These are phyloP conservation scores for Botrytis fabae DNA, from an alignment of 2,329 filamentous ascomycete species.

Conservation along the genomic window DNA sequence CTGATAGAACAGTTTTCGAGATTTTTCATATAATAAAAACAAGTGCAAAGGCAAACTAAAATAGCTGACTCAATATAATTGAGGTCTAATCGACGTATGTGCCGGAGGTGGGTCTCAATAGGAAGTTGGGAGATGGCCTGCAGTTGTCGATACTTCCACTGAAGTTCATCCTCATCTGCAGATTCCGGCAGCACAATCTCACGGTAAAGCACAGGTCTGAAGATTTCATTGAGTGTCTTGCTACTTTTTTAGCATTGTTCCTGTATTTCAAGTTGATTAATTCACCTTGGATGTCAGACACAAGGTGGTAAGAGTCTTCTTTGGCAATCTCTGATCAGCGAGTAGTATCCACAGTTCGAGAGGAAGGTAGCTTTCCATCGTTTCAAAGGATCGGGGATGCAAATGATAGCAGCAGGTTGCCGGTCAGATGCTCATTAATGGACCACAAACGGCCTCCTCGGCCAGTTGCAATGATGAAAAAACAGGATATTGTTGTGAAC, in stretches of 20 bases:
- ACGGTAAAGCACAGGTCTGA: constrained; percentile 14
- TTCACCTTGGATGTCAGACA: constrained; percentile 10
- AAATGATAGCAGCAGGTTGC: not conserved
- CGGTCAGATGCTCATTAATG: not conserved
- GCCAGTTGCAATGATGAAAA: not conserved
- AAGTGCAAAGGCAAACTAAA: not conserved
- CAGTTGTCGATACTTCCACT: not conserved
- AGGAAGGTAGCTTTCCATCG: not conserved
- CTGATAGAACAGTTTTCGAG: not conserved
- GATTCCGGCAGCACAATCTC: constrained; percentile 1
- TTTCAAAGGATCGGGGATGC: not conserved
- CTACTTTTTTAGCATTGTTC: not conserved
- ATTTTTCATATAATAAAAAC: not conserved
- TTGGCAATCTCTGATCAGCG: not conserved
- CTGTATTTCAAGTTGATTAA: not conserved
- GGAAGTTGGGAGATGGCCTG: not conserved
- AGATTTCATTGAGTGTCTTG: constrained; percentile 15
- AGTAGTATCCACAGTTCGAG: not conserved
- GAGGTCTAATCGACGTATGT: not conserved
- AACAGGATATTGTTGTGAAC: not conserved
- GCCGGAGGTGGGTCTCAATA: constrained; percentile 2
- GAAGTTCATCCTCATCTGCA: not conserved
- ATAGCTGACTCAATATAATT: not conserved
- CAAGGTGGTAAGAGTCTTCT: not conserved
- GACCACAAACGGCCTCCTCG: not conserved